Percentiles rank a stretch among this genome's conserved stretches.
Conservation (phyloP, 495 filamentous ascomycete genomes). For the Penicillium psychrofluorescens region DNA sequence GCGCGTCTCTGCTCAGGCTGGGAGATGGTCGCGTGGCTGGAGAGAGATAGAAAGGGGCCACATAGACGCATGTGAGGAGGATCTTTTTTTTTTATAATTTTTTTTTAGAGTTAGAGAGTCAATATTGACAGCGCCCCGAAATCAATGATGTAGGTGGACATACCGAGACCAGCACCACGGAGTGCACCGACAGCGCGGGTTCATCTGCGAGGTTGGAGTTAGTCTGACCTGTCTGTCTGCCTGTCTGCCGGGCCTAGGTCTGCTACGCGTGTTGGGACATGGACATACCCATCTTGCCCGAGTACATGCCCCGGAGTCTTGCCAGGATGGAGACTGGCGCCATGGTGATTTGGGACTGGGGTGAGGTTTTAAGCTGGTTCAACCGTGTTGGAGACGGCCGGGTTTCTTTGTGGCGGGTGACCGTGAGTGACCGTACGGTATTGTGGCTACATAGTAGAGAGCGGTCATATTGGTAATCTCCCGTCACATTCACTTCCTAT, state of each 20-base stretch:
- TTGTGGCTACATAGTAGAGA: no score
- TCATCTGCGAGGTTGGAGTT: slow-evolving; percentile 21
- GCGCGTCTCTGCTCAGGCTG: slow-evolving; percentile 78
- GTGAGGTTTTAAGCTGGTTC: neutral
- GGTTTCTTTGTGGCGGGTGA: slow-evolving; percentile 2
- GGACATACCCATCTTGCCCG: slow-evolving; percentile 26
- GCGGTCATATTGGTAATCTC: no score
- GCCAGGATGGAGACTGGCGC: slow-evolving; percentile 30
- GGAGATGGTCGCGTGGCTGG: slow-evolving; percentile 69
- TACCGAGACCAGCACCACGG: slow-evolving; percentile 47
- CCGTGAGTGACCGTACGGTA: no score
- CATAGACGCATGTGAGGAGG: slow-evolving; percentile 76
- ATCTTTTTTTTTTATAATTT: slow-evolving; percentile 18
- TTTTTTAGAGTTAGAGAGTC: no score
- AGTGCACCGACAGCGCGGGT: slow-evolving; percentile 41
- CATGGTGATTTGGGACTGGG: slow-evolving; percentile 12
- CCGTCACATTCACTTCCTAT: no score
- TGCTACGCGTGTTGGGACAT: neutral
- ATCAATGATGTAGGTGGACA: slow-evolving; percentile 5
- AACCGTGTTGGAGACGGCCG: neutral
- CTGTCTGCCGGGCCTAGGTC: slow-evolving; percentile 1
- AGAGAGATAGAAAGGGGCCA: slow-evolving; percentile 85
- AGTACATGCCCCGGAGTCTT: slow-evolving; percentile 31
- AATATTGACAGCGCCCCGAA: no score
- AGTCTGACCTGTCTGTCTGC: slow-evolving; percentile 7